phyloP scores from a whole-genome alignment of 306 rosid species.

The Fagus crenata region DNA sequence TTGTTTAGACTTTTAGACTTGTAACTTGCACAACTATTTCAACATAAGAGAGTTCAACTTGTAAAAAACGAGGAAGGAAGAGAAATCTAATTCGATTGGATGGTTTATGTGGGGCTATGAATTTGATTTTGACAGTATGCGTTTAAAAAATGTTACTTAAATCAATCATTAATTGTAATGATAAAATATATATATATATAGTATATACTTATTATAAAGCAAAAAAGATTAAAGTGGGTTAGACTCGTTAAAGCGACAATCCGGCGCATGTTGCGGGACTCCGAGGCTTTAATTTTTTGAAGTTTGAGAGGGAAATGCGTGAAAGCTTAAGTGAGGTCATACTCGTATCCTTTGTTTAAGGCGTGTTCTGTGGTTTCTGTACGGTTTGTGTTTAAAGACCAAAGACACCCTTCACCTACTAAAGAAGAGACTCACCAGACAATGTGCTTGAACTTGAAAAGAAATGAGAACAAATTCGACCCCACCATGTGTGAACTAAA shows the following conservation, averaged over 20 bases:
- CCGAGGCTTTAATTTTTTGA: neutral
- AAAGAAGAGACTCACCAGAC: neutral
- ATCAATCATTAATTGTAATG: neutral
- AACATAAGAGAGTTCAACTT: too few relatives aligned
- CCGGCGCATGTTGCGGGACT: slow-evolving; percentile 22
- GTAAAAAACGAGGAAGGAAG: too few relatives aligned
- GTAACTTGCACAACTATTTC: too few relatives aligned
- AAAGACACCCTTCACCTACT: too few relatives aligned
- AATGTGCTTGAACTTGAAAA: neutral
- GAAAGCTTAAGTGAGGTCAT: neutral
- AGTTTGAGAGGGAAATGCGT: neutral
- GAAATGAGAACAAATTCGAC: neutral
- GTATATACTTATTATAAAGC: neutral
- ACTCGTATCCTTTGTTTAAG: neutral
- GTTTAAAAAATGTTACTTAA: neutral
- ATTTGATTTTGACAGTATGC: neutral
- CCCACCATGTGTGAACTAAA: neutral
- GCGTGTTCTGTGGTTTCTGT: neutral
- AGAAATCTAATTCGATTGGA: too few relatives aligned
- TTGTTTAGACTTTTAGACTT: neutral
- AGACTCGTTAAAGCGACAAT: slow-evolving; percentile 7
- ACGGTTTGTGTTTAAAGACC: too few relatives aligned
- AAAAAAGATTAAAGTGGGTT: neutral
- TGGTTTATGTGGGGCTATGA: too few relatives aligned
- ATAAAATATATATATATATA: too few relatives aligned